Conservation (phyloP, 441 rosid genomes). For the Erodium texanum region DNA sequence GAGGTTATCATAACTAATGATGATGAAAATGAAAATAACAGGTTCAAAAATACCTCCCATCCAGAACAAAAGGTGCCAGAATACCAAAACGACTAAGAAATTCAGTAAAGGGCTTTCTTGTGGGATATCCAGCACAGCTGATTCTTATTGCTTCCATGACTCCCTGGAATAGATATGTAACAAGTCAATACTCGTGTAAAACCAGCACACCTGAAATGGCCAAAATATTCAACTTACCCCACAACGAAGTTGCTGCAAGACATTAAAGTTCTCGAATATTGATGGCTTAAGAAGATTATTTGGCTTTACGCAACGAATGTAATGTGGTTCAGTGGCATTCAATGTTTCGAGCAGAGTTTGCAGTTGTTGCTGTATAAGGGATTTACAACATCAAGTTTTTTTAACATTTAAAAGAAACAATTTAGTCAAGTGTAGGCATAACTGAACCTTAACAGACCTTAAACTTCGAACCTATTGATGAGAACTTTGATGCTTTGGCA, state of each 20-base stretch:
- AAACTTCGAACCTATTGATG: conserved; percentile 85
- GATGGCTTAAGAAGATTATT: conserved; percentile 83
- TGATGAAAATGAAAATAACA: conserved; percentile 8
- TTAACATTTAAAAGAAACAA: conserved; percentile 10
- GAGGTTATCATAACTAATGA: conserved; percentile 8
- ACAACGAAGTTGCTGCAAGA: conserved; percentile 85
- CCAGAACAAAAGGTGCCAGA: conserved; percentile 45
- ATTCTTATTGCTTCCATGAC: conserved; percentile 99
- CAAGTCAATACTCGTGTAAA: conserved; percentile 2
- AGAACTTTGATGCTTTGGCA: conserved; percentile 78
- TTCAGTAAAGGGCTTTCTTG: conserved; percentile 71
- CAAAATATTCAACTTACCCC: conserved; percentile 58
- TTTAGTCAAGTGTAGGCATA: conserved; percentile 10
- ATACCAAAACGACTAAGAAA: conserved; percentile 61
- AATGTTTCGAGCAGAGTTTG: conserved; percentile 87
- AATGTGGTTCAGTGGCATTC: conserved; percentile 86
- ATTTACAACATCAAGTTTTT: conserved; percentile 8
- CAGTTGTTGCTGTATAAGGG: conserved; percentile 78
- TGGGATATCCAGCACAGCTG: conserved; percentile 96
- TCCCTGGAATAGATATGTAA: conserved; percentile 43
- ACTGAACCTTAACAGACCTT: conserved; percentile 49
- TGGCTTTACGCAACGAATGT: conserved; percentile 90
- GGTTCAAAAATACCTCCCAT: conserved; percentile 41
- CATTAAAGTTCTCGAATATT: conserved; percentile 70
- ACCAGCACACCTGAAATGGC: conserved; percentile 18